phyloP scores from a whole-genome alignment of 1,284 basidiomycete species.

The Kalmanozyma brasiliensis region DNA sequence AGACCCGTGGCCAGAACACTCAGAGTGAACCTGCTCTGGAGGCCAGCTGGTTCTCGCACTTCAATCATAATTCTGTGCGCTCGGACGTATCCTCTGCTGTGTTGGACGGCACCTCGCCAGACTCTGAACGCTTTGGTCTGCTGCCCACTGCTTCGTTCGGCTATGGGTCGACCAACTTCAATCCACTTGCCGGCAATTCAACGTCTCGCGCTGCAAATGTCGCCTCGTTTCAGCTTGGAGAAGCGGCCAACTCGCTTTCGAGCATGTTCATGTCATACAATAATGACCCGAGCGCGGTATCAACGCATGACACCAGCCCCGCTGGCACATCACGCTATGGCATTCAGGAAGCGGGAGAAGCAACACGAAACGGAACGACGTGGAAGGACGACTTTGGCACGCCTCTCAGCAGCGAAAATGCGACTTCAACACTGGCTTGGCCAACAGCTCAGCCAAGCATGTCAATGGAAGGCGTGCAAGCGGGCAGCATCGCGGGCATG shows the following conservation, averaged over 20 bases:
- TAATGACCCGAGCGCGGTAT: slow-evolving; percentile 1
- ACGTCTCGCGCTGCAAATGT: slow-evolving; percentile 18
- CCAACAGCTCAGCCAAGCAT: slow-evolving; percentile 4
- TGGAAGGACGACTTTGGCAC: slow-evolving; percentile 10
- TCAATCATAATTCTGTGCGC: slow-evolving; percentile 26
- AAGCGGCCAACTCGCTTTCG: slow-evolving; percentile 33
- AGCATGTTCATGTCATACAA: slow-evolving; percentile 45
- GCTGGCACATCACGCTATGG: not conserved
- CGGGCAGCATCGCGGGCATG: slow-evolving; percentile 28
- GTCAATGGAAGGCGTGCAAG: slow-evolving; percentile 8
- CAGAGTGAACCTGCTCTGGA: slow-evolving; percentile 20
- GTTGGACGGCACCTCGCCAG: slow-evolving; percentile 28
- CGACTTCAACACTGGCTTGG: slow-evolving; percentile 6
- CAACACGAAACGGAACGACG: slow-evolving; percentile 3
- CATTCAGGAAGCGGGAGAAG: slow-evolving; percentile 3
- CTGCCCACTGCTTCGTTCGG: slow-evolving; percentile 29
- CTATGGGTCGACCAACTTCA: slow-evolving; percentile 42
- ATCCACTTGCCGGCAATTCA: slow-evolving; percentile 43
- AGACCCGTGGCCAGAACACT: not conserved
- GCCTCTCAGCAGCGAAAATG: slow-evolving; percentile 15
- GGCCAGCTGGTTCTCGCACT: slow-evolving; percentile 37
- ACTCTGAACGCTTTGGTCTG: slow-evolving; percentile 10
- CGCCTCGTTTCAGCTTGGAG: slow-evolving; percentile 23
- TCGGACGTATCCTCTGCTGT: slow-evolving; percentile 35
- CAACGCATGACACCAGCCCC: slow-evolving; percentile 4